Evolutionary conservation across 2,329 filamentous ascomycete genomes (phyloP).

Genomic region (Pyricularia sp.): DNA sequence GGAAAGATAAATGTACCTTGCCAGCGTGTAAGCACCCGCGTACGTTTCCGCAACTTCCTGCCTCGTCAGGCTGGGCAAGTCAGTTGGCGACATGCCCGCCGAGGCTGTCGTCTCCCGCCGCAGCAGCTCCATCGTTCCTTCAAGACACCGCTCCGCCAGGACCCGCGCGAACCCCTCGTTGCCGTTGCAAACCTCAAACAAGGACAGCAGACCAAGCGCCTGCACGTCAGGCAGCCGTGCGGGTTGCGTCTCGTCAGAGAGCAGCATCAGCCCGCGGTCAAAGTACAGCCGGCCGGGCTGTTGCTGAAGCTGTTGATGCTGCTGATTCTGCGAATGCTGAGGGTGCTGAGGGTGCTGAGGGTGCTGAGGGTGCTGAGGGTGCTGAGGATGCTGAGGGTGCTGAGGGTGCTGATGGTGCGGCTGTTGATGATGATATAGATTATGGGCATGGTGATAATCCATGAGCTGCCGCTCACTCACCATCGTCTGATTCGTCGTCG

Average conservation of each 20-base stretch:
- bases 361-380: too few relatives aligned
- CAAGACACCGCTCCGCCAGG: not conserved
- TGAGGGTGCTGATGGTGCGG: too few relatives aligned
- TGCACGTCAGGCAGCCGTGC: conserved; percentile 1
- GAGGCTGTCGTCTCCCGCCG: not conserved
- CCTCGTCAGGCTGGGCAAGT: not conserved
- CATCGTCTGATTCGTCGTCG: too few relatives aligned
- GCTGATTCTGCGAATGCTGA: too few relatives aligned
- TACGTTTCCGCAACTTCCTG: not conserved
- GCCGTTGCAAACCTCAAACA: not conserved
- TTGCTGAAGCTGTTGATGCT: not conserved
- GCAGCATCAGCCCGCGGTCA: conserved; percentile 1
- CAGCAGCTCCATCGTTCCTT: not conserved
- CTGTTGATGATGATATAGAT: not conserved
- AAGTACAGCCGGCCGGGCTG: not conserved
- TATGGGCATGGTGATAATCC: too few relatives aligned
- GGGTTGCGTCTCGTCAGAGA: not conserved
- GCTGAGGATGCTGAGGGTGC: too few relatives aligned
- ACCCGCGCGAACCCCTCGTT: not conserved
- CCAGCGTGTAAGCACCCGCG: not conserved
- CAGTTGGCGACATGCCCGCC: not conserved
- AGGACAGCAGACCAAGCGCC: not conserved
- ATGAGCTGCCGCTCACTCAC: too few relatives aligned
- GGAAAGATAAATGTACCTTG: not conserved
- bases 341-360: too few relatives aligned